A percentile compares a stretch with the other conserved stretches of the same genome.
Conservation (phyloP, 2,329 filamentous ascomycete genomes). For the Chaetomiaceae sp. region DNA sequence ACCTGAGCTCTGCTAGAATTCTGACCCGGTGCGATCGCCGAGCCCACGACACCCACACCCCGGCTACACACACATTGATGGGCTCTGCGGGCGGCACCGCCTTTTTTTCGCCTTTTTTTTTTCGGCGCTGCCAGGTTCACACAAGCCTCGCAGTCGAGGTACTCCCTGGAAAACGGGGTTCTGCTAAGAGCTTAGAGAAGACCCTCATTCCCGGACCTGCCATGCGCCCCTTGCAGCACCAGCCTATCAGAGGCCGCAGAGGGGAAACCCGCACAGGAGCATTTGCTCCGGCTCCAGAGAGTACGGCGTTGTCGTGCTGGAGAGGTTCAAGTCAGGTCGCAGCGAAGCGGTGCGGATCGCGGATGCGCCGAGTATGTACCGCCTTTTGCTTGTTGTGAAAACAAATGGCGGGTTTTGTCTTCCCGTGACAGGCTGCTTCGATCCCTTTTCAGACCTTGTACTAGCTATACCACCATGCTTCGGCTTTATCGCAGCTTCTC, state of each 20-base stretch:
- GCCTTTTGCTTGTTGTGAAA: no score
- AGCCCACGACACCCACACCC: no score
- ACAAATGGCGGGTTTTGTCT: conserved; percentile 13
- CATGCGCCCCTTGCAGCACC: conserved; percentile 4
- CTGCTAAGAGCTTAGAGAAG: not conserved
- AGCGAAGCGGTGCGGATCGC: conserved; percentile 16
- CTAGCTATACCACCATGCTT: conserved; percentile 19
- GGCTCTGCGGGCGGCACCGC: no score
- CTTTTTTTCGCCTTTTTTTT: no score
- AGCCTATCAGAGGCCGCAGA: conserved; percentile 9
- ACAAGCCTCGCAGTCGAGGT: not conserved
- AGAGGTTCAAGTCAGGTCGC: conserved; percentile 10
- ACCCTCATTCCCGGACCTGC: not conserved
- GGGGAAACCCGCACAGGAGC: conserved; percentile 6
- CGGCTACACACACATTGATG: not conserved
- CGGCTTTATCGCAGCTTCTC: conserved; percentile 12
- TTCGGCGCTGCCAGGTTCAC: no score
- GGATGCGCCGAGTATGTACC: conserved; percentile 15
- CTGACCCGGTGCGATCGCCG: no score
- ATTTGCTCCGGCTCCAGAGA: conserved; percentile 12
- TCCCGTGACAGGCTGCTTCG: conserved; percentile 9
- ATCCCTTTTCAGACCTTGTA: conserved; percentile 11
- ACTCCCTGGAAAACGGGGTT: not conserved
- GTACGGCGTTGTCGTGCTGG: conserved; percentile 5
- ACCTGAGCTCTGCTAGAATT: not conserved